Evolutionary conservation across 768 basidiomycete species (phyloP).

Genomic region (Amanita thiersii): DNA sequence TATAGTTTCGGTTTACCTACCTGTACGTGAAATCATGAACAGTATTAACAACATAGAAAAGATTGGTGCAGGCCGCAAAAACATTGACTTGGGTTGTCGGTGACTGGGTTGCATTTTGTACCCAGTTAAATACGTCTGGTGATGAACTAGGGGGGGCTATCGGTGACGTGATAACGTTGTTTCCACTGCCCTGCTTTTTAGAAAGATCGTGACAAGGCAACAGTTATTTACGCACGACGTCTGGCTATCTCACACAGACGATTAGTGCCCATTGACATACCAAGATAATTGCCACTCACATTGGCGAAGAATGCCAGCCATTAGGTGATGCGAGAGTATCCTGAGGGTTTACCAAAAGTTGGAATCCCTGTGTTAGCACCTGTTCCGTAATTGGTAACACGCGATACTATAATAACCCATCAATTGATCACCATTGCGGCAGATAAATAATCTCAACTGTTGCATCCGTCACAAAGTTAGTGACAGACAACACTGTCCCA

Average conservation of each 20-base stretch:
- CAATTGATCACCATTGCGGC: conserved; percentile 27
- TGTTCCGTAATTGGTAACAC: conserved; percentile 41
- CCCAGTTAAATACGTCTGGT: conserved; percentile 30
- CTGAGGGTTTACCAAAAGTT: conserved; percentile 36
- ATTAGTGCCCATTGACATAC: conserved; percentile 15
- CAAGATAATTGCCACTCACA: conserved; percentile 14
- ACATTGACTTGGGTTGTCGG: conserved; percentile 35
- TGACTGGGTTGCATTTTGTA: conserved; percentile 20
- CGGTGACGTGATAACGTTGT: conserved; percentile 26
- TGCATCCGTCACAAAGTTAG: conserved; percentile 42
- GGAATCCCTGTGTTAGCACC: conserved; percentile 34
- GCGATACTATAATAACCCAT: conserved; percentile 26
- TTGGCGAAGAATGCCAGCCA: conserved; percentile 31
- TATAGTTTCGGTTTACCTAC: conserved; percentile 1
- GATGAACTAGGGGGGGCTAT: conserved; percentile 22
- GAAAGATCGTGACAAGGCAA: conserved; percentile 31
- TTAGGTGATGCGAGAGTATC: conserved; percentile 38
- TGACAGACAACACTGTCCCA: conserved; percentile 40
- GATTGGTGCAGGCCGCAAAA: conserved; percentile 43
- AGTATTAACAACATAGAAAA: conserved; percentile 53
- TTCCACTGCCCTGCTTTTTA: conserved; percentile 29
- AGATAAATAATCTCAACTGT: conserved; percentile 21
- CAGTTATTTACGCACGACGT: conserved; percentile 1
- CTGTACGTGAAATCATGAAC: conserved; percentile 39
- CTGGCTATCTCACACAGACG: neutral